These are phyloP conservation scores for Pseudoperonospora humuli DNA, from an alignment of 352 stramenopile species.

Conservation along the genomic window DNA sequence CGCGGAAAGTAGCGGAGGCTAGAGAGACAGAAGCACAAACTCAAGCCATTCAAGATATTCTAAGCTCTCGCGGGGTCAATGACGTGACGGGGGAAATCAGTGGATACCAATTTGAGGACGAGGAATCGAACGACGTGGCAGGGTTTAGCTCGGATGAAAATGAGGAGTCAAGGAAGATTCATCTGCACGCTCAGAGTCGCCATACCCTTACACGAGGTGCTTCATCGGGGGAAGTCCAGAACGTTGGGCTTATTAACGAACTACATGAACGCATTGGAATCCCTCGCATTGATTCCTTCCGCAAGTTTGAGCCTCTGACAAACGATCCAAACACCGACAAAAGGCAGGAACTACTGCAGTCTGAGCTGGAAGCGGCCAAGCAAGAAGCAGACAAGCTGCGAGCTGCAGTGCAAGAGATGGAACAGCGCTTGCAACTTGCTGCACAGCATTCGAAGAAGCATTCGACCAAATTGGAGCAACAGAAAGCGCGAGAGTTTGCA, in stretches of 20 bases:
- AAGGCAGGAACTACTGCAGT: constrained; percentile 41
- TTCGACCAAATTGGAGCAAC: constrained; percentile 51
- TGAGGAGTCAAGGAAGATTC: constrained; percentile 1
- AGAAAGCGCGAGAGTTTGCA: constrained; percentile 46
- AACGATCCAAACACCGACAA: constrained; percentile 35
- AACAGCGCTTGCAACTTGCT: constrained; percentile 37
- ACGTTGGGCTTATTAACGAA: constrained; percentile 72
- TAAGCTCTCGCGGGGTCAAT: constrained; percentile 9
- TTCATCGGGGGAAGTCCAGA: constrained; percentile 44
- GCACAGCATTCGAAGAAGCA: constrained; percentile 41
- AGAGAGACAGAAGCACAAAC: constrained; percentile 6
- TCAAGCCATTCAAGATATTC: constrained; percentile 4
- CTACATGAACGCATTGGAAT: constrained; percentile 61
- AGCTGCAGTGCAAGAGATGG: constrained; percentile 51
- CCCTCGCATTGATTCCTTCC: constrained; percentile 57
- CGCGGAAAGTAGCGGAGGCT: constrained; percentile 34
- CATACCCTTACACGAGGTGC: neutral
- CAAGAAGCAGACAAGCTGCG: constrained; percentile 55
- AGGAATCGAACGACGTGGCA: constrained; percentile 13
- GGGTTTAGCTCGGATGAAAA: constrained; percentile 18
- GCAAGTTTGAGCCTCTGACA: constrained; percentile 60
- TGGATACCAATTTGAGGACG: constrained; percentile 7
- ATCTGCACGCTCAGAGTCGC: constrained; percentile 2
- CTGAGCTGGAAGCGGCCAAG: constrained; percentile 44
- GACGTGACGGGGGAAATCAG: constrained; percentile 22